A percentile compares a stretch with the other conserved stretches of the same genome.
These are phyloP conservation scores for Lactifluus piperatus DNA, from an alignment of 768 basidiomycete genomes.

Conservation along the genomic window DNA sequence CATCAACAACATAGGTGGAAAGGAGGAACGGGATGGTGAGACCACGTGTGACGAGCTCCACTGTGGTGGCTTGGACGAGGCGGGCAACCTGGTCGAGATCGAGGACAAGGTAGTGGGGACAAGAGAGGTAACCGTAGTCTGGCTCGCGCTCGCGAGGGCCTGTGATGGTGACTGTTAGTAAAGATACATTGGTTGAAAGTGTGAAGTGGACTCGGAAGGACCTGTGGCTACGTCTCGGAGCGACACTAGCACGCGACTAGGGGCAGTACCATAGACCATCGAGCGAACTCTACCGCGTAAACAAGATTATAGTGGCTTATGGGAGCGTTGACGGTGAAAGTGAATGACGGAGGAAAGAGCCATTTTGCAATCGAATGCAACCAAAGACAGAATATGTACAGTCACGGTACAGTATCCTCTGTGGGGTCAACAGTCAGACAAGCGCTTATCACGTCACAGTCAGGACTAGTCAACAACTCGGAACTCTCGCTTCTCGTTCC, in stretches of 20 bases:
- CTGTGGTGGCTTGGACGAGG: slow-evolving; percentile 60
- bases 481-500: too few relatives aligned
- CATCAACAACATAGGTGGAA: slow-evolving; percentile 79
- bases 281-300: neutral
- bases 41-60: slow-evolving; percentile 61
- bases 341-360: too few relatives aligned
- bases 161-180: slow-evolving; percentile 14
- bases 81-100: slow-evolving; percentile 65
- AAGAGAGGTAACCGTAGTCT: slow-evolving; percentile 68
- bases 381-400: too few relatives aligned
- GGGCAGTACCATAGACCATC: neutral
- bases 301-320: too few relatives aligned
- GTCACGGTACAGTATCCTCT: too few relatives aligned
- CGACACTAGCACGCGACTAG: neutral
- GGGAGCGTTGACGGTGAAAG: too few relatives aligned
- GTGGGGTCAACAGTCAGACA: too few relatives aligned
- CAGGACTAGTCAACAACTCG: too few relatives aligned
- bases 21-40: slow-evolving; percentile 90
- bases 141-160: slow-evolving; percentile 24
- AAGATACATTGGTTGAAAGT: neutral
- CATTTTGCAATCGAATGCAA: too few relatives aligned
- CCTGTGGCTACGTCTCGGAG: neutral
- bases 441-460: too few relatives aligned
- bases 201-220: neutral
- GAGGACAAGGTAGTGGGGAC: slow-evolving; percentile 64